Conservation (phyloP, 768 basidiomycete genomes). For the Infundibulicybe gibba region DNA sequence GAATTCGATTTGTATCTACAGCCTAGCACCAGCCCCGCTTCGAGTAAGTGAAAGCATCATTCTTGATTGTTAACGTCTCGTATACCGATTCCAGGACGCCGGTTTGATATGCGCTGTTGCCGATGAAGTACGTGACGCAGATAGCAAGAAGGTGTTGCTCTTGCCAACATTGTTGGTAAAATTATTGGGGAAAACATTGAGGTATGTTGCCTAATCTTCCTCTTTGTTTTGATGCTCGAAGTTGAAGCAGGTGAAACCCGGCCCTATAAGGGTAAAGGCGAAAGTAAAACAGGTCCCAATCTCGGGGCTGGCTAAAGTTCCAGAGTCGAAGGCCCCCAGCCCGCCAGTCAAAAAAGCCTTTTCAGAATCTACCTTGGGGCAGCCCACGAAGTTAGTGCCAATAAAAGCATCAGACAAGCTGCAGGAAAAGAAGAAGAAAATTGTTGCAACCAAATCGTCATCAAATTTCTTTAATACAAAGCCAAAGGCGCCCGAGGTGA, state of each 20-base stretch:
- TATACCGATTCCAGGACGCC: constrained; percentile 32
- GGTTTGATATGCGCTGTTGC: constrained; percentile 39
- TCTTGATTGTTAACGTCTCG: constrained; percentile 2
- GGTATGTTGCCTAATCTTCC: constrained; percentile 24
- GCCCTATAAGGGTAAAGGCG: constrained; percentile 11
- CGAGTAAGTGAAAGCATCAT: constrained; percentile 38
- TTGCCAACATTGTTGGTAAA: constrained; percentile 42
- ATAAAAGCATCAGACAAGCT: constrained; percentile 7
- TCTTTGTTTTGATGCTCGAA: background rate
- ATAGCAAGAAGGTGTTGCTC: constrained; percentile 37
- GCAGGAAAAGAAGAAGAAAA: constrained; percentile 9
- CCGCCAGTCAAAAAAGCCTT: constrained; percentile 36
- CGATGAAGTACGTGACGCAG: constrained; percentile 32
- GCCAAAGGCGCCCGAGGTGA: constrained; percentile 1
- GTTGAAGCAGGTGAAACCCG: constrained; percentile 4
- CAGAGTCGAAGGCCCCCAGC: constrained; percentile 30
- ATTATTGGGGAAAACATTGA: constrained; percentile 42
- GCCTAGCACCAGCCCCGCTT: constrained; percentile 63
- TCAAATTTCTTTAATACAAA: no score
- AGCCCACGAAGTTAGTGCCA: constrained; percentile 9
- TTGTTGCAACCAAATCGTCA: background rate
- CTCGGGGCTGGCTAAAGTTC: no score
- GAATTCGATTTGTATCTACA: constrained; percentile 64
- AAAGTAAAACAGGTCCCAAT: background rate
- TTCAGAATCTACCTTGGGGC: constrained; percentile 5